Percentiles rank a stretch among this genome's conserved stretches.
These are phyloP conservation scores for Leishmania martiniquensis DNA, from an alignment of 208 protist species.

Conservation along the genomic window DNA sequence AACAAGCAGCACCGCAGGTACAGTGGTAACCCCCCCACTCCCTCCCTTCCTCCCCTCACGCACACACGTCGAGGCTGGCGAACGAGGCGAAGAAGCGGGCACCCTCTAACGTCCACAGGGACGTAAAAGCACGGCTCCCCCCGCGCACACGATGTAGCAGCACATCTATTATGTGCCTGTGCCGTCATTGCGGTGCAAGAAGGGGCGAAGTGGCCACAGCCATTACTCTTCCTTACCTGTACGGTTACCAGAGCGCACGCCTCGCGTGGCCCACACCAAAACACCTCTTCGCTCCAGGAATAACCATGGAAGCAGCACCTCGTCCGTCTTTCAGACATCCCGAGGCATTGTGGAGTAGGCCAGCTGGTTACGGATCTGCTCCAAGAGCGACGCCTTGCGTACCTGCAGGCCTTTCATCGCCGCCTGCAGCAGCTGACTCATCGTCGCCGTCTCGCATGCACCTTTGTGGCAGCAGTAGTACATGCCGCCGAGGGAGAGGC, in stretches of 20 bases:
- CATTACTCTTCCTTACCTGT: neutral
- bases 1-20: neutral
- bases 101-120: neutral
- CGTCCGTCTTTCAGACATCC: neutral
- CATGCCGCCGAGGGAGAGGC: constrained; percentile 50
- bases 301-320: neutral
- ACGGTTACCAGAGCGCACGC: neutral
- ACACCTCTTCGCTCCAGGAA: neutral
- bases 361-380: constrained; percentile 43
- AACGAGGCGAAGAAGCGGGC: neutral
- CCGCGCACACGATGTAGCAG: neutral
- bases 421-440: constrained; percentile 48
- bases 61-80: neutral
- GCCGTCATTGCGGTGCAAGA: neutral
- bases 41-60: no score
- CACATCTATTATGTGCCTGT: no score
- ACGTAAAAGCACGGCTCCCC: neutral
- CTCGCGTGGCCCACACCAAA: neutral
- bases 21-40: neutral
- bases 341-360: neutral
- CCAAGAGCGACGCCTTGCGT: constrained; percentile 45
- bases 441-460: constrained; percentile 61
- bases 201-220: no score
- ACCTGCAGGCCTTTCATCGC: constrained; percentile 50
- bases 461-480: constrained; percentile 68